A percentile compares a stretch with the other conserved stretches of the same genome.
These are phyloP conservation scores for Diaporthe longicolla DNA, from an alignment of 2,329 filamentous ascomycete genomes.

Conservation along the genomic window DNA sequence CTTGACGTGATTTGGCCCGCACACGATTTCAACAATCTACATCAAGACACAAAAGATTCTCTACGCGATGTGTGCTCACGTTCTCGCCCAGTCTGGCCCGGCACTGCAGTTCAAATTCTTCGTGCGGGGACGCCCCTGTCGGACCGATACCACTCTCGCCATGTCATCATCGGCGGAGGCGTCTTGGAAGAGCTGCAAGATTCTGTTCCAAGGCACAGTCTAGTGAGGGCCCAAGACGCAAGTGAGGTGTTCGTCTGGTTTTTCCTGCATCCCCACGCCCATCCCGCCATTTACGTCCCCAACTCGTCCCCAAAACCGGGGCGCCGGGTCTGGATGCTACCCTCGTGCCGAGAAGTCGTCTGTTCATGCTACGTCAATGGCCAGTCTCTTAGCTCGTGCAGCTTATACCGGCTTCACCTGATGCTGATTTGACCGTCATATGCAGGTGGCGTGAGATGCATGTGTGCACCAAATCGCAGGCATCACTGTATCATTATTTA, in stretches of 20 bases:
- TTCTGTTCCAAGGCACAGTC: slow-evolving; percentile 6
- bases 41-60: not conserved
- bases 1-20: slow-evolving; percentile 1
- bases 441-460: slow-evolving; percentile 19
- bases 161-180: slow-evolving; percentile 31
- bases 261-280: slow-evolving; percentile 10
- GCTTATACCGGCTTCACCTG: slow-evolving; percentile 11
- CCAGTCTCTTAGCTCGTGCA: slow-evolving; percentile 6
- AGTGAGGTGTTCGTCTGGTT: slow-evolving; percentile 27
- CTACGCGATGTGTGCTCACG: not conserved
- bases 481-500: not conserved
- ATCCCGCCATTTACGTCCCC: not conserved
- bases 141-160: slow-evolving; percentile 22
- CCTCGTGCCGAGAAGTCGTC: not conserved
- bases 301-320: slow-evolving; percentile 2
- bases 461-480: not conserved
- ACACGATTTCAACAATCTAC: not conserved
- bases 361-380: slow-evolving; percentile 25
- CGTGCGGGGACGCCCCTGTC: slow-evolving; percentile 1
- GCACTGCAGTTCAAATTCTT: not conserved
- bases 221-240: slow-evolving; percentile 17
- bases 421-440: slow-evolving; percentile 20
- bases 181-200: slow-evolving; percentile 14
- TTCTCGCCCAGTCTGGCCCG: not conserved
- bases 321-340: slow-evolving; percentile 26